phyloP scores from a whole-genome alignment of 2,329 filamentous ascomycete species.

The Talaromyces rugulosus region DNA sequence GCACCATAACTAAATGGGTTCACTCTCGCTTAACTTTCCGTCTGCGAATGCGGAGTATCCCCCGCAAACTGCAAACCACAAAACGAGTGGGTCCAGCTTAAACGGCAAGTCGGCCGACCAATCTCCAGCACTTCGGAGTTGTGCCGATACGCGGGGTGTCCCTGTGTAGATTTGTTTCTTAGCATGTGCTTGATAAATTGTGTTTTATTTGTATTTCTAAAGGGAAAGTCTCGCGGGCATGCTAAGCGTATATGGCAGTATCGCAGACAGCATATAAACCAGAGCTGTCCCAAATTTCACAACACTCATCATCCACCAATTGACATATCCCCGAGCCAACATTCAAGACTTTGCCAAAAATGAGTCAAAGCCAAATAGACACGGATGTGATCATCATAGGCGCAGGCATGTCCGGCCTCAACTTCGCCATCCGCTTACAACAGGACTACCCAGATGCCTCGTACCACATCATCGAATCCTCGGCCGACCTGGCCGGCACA shows the following conservation, averaged over 20 bases:
- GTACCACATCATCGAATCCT: conserved; percentile 45
- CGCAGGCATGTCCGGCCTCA: conserved; percentile 46
- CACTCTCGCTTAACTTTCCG: background rate
- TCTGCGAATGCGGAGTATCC: background rate
- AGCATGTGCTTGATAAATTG: background rate
- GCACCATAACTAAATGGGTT: too few relatives aligned
- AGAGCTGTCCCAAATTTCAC: background rate
- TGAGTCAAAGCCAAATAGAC: conserved; percentile 4
- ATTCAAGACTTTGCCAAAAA: background rate
- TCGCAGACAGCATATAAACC: background rate
- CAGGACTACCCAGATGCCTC: conserved; percentile 34
- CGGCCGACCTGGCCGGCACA: conserved; percentile 33
- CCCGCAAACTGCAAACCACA: background rate
- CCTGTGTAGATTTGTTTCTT: background rate
- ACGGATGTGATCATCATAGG: conserved; percentile 48
- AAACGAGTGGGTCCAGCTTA: background rate
- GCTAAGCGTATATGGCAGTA: background rate
- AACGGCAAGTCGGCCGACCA: background rate
- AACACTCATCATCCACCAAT: background rate
- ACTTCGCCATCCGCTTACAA: conserved; percentile 44
- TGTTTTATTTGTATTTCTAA: background rate
- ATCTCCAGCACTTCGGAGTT: background rate
- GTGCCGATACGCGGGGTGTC: background rate
- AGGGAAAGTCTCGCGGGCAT: background rate
- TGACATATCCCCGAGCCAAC: background rate